A percentile compares a stretch with the other conserved stretches of the same genome.
phyloP scores from a whole-genome alignment of 331 rosid species.

The Dryas integrifolia region DNA sequence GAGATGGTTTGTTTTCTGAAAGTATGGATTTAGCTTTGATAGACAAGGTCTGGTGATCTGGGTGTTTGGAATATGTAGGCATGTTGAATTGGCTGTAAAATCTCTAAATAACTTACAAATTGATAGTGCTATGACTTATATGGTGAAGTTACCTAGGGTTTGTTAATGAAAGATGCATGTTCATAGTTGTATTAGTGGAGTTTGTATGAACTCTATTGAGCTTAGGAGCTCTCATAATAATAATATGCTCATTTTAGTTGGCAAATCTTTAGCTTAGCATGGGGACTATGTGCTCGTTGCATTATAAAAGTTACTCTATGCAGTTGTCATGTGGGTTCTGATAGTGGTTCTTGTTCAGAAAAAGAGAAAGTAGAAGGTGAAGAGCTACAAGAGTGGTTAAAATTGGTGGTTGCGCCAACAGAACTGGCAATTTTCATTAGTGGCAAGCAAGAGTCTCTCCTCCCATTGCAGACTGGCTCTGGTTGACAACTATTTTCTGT shows the following conservation, averaged over 20 bases:
- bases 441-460: constrained; percentile 59
- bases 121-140: background rate
- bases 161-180: background rate
- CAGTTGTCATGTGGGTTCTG: constrained; percentile 22
- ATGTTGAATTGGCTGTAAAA: background rate
- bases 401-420: constrained; percentile 76
- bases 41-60: background rate
- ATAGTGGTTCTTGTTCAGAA: constrained; percentile 50
- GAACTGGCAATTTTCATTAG: constrained; percentile 59
- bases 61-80: background rate
- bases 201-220: background rate
- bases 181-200: background rate
- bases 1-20: background rate
- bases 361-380: constrained; percentile 92
- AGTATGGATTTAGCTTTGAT: background rate
- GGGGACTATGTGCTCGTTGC: background rate
- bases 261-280: background rate
- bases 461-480: constrained; percentile 56
- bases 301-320: constrained; percentile 3
- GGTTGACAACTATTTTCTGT: constrained; percentile 28
- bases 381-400: constrained; percentile 87
- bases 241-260: background rate
- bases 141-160: background rate
- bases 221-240: background rate
- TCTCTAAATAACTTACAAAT: background rate